phyloP scores from a whole-genome alignment of 1,284 basidiomycete species.

The Ceratobasidium sp. region DNA sequence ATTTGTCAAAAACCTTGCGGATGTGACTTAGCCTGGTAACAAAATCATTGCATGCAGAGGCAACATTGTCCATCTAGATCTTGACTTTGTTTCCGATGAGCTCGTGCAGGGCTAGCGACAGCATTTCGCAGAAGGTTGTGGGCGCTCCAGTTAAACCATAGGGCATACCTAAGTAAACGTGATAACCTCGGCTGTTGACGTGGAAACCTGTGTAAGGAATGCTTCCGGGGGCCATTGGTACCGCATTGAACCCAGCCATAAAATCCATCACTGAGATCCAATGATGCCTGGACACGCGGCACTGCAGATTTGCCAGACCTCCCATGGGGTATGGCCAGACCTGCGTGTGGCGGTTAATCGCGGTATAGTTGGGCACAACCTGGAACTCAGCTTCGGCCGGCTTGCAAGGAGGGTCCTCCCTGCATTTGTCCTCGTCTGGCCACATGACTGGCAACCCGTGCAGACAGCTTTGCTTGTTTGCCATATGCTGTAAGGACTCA shows the following conservation, averaged over 20 bases:
- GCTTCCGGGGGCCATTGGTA: slow-evolving; percentile 52
- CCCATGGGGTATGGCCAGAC: slow-evolving; percentile 58
- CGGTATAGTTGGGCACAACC: slow-evolving; percentile 57
- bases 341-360: slow-evolving; percentile 57
- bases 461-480: slow-evolving; percentile 16
- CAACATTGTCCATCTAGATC: slow-evolving; percentile 58
- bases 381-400: slow-evolving; percentile 58
- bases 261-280: slow-evolving; percentile 58
- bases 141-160: slow-evolving; percentile 62
- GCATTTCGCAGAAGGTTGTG: slow-evolving; percentile 58
- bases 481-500: slow-evolving; percentile 39
- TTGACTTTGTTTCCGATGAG: slow-evolving; percentile 62
- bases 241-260: slow-evolving; percentile 59
- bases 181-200: slow-evolving; percentile 59
- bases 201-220: slow-evolving; percentile 59
- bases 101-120: slow-evolving; percentile 58
- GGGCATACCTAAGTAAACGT: slow-evolving; percentile 58
- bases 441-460: slow-evolving; percentile 10
- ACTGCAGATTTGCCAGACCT: slow-evolving; percentile 57
- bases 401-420: too few species aligned
- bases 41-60: slow-evolving; percentile 56
- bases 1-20: slow-evolving; percentile 48
- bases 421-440: too few species aligned
- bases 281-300: slow-evolving; percentile 54
- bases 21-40: slow-evolving; percentile 52